These are phyloP conservation scores for Wallacemonas sp. DNA, from an alignment of 208 protist genomes.

Conservation along the genomic window DNA sequence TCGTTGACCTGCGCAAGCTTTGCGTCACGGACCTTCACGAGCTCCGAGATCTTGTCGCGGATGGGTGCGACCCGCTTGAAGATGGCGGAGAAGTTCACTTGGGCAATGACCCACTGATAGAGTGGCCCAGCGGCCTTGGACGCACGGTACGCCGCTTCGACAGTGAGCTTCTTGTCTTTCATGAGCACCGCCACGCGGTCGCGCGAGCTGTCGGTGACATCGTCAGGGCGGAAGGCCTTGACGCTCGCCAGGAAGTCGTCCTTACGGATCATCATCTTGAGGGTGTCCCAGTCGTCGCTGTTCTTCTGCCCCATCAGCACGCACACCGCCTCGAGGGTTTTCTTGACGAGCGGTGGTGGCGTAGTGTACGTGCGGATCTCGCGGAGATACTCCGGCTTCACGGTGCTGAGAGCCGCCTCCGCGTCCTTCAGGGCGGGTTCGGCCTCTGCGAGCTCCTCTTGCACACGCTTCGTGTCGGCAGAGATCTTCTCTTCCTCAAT, in stretches of 20 bases:
- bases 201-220: constrained; percentile 62
- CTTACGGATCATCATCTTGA: constrained; percentile 92
- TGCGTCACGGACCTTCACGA: constrained; percentile 75
- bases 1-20: constrained; percentile 54
- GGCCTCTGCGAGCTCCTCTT: constrained; percentile 84
- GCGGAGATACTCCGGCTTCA: constrained; percentile 96
- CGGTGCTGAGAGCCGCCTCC: constrained; percentile 95
- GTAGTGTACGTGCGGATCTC: constrained; percentile 97
- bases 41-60: constrained; percentile 84
- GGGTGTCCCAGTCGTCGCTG: constrained; percentile 92
- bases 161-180: constrained; percentile 91
- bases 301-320: constrained; percentile 80
- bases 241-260: constrained; percentile 95
- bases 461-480: constrained; percentile 57
- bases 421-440: constrained; percentile 94
- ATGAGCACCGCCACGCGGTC: constrained; percentile 81
- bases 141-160: constrained; percentile 93
- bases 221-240: constrained; percentile 94
- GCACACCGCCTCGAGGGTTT: constrained; percentile 92
- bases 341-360: constrained; percentile 94
- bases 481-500: constrained; percentile 81
- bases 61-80: constrained; percentile 93
- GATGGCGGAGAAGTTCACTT: constrained; percentile 95
- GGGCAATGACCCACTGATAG: constrained; percentile 95
- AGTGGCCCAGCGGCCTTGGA: constrained; percentile 97